phyloP scores from a whole-genome alignment of 371 early-diverging fungal species.

The Actinomucor elegans region DNA sequence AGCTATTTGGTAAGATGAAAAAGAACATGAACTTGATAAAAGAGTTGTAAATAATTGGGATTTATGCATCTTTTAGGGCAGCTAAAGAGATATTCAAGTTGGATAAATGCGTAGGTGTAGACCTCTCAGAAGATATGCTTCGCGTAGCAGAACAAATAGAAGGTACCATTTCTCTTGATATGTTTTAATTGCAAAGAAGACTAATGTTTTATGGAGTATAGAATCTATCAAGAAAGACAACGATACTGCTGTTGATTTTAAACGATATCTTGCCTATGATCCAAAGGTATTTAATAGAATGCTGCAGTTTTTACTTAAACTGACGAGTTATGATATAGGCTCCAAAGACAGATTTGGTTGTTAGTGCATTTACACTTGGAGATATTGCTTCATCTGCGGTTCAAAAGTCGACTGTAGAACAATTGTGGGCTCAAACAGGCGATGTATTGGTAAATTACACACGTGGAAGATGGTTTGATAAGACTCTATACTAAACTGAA shows the following conservation, averaged over 20 bases:
- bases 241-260: conserved; percentile 47
- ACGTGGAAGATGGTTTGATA: too few relatives aligned
- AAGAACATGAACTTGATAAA: not conserved
- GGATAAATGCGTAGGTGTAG: conserved; percentile 66
- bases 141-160: conserved; percentile 59
- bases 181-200: too few relatives aligned
- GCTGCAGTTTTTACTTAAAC: too few relatives aligned
- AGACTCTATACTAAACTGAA: not conserved
- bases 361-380: conserved; percentile 73
- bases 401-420: conserved; percentile 65
- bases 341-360: conserved; percentile 66
- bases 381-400: conserved; percentile 71
- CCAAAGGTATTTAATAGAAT: conserved; percentile 31
- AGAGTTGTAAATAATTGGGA: not conserved
- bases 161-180: too few relatives aligned
- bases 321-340: not conserved
- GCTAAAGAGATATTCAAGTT: conserved; percentile 63
- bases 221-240: conserved; percentile 6
- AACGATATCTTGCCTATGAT: conserved; percentile 63
- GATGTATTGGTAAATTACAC: conserved; percentile 76
- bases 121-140: conserved; percentile 82
- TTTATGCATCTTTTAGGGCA: conserved; percentile 75
- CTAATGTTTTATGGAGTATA: too few relatives aligned
- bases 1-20: conserved; percentile 71
- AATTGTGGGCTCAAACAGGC: conserved; percentile 76